Conservation (phyloP, 108 stramenopile species). For the Chaetoceros muelleri region DNA sequence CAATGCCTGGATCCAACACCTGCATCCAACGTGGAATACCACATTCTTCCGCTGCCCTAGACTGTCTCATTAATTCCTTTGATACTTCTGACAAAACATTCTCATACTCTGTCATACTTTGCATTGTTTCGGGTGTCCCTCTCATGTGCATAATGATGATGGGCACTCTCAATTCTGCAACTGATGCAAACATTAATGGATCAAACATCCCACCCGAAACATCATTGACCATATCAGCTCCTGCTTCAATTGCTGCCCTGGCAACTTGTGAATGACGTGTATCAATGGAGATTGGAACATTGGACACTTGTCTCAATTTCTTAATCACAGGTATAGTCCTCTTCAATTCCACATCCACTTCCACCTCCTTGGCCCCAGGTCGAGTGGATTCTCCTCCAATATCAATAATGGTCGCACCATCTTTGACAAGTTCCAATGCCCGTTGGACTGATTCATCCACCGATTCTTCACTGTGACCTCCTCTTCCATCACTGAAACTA, state of each 20-base stretch:
- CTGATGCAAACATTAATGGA: conserved; percentile 71
- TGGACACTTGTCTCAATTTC: conserved; percentile 56
- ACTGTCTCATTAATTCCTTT: conserved; percentile 39
- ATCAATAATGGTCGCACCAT: conserved; percentile 90
- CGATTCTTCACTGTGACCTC: conserved; percentile 38
- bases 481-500: conserved; percentile 92
- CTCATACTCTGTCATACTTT: conserved; percentile 49
- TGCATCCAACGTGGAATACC: conserved; percentile 84
- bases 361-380: conserved; percentile 70
- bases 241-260: conserved; percentile 75
- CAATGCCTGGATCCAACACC: conserved; percentile 91
- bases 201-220: conserved; percentile 91
- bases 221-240: conserved; percentile 94
- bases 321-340: conserved; percentile 81
- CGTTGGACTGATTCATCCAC: conserved; percentile 58
- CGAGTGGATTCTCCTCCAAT: conserved; percentile 96
- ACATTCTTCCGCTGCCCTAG: conserved; percentile 47
- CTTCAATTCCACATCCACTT: conserved; percentile 62
- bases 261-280: conserved; percentile 85
- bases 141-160: conserved; percentile 94
- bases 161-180: conserved; percentile 70
- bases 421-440: conserved; percentile 62
- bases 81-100: conserved; percentile 69
- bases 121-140: conserved; percentile 90
- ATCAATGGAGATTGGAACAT: conserved; percentile 89